Conservation (phyloP, 2,329 filamentous ascomycete species). For the Cordyceps fumosorosea region DNA sequence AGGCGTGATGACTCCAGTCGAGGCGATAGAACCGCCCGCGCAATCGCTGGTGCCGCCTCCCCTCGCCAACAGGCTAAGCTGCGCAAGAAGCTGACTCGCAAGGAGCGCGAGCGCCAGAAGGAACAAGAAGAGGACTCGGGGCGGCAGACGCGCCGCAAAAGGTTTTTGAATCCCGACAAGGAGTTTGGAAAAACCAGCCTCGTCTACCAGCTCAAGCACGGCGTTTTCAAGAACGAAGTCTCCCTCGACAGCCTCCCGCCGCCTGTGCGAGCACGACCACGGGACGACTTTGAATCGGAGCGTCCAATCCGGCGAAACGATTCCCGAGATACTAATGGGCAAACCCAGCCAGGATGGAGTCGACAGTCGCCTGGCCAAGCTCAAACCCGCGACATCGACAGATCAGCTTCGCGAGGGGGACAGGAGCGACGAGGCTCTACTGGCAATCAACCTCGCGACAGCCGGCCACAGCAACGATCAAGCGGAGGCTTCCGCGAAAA, state of each 20-base stretch:
- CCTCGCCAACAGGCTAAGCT: constrained; percentile 35
- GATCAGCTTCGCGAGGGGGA: not conserved
- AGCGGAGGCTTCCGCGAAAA: not conserved
- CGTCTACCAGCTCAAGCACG: constrained; percentile 48
- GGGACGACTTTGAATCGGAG: not conserved
- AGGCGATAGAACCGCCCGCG: constrained; percentile 20
- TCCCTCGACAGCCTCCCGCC: constrained; percentile 21
- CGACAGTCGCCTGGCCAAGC: not conserved
- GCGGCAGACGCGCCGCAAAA: constrained; percentile 40
- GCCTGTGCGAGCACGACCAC: constrained; percentile 18
- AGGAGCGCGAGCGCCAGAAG: constrained; percentile 25
- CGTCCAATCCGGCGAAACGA: not conserved
- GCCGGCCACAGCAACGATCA: not conserved
- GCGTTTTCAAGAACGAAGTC: constrained; percentile 29
- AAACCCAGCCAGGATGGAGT: not conserved
- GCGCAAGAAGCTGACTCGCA: constrained; percentile 46
- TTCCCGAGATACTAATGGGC: not conserved
- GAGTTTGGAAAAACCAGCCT: constrained; percentile 49
- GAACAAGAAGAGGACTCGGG: constrained; percentile 23
- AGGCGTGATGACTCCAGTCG: not conserved
- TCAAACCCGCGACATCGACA: not conserved
- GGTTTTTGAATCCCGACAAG: constrained; percentile 45
- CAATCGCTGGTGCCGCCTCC: constrained; percentile 24
- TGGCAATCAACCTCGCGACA: not conserved
- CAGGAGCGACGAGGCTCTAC: not conserved